Percentiles rank a stretch among this genome's conserved stretches.
Conservation (phyloP, 139 green algal genomes). For the Limnomonas spitsbergensis region DNA sequence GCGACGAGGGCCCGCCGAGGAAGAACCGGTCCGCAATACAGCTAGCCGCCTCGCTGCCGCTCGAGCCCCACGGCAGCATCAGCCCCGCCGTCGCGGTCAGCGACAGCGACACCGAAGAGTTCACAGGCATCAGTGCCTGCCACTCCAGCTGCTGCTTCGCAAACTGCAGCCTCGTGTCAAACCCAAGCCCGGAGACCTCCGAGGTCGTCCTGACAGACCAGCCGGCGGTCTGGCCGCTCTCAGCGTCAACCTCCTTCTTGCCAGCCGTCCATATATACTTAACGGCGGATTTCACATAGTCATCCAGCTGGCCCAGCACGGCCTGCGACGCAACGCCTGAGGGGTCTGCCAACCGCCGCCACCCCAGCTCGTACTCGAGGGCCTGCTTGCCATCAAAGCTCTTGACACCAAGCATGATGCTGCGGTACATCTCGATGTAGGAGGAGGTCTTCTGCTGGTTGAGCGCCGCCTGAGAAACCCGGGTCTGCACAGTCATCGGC, state of each 20-base stretch:
- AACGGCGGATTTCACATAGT: constrained; percentile 61
- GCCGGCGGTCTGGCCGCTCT: constrained; percentile 16
- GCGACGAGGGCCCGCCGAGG: constrained; percentile 54
- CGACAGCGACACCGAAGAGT: neutral
- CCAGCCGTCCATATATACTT: constrained; percentile 14
- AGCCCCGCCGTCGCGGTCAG: constrained; percentile 31
- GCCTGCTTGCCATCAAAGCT: constrained; percentile 40
- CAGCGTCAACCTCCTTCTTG: constrained; percentile 15
- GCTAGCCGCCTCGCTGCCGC: neutral
- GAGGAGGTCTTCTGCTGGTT: constrained; percentile 14
- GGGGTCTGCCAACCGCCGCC: constrained; percentile 54
- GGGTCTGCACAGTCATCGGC: constrained; percentile 22
- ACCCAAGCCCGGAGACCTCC: constrained; percentile 58
- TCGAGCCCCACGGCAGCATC: constrained; percentile 50
- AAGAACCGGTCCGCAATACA: constrained; percentile 72
- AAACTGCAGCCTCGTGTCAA: constrained; percentile 41
- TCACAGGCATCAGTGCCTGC: constrained; percentile 20
- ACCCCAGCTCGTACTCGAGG: constrained; percentile 67
- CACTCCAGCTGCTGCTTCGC: constrained; percentile 45
- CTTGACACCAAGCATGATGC: constrained; percentile 2
- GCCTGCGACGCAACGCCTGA: constrained; percentile 39
- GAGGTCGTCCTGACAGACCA: constrained; percentile 36
- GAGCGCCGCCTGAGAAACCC: neutral
- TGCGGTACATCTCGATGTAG: constrained; percentile 7
- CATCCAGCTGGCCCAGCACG: constrained; percentile 48